These are phyloP conservation scores for Cordyceps tenuipes DNA, from an alignment of 2,329 filamentous ascomycete genomes.

Conservation along the genomic window DNA sequence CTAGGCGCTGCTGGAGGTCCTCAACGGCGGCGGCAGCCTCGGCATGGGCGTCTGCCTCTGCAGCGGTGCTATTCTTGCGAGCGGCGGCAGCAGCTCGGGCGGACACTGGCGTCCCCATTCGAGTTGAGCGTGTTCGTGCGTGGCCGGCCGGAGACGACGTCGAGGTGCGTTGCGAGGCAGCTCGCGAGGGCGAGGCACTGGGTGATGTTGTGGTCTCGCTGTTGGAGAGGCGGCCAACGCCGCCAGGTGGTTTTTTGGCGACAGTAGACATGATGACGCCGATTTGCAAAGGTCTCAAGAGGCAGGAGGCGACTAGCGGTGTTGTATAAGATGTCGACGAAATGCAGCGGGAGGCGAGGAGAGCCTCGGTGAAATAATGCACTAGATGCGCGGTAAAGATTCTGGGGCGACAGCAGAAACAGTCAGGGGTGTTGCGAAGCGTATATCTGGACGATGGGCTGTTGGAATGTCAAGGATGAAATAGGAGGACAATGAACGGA, in stretches of 20 bases:
- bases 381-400: slow-evolving; percentile 6
- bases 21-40: slow-evolving; percentile 73
- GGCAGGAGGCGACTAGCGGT: slow-evolving; percentile 8
- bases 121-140: slow-evolving; percentile 56
- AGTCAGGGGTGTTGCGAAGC: background rate
- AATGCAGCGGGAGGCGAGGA: background rate
- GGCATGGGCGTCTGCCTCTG: slow-evolving; percentile 50
- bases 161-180: slow-evolving; percentile 35
- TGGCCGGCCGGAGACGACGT: slow-evolving; percentile 35
- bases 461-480: slow-evolving; percentile 7
- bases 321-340: slow-evolving; percentile 5
- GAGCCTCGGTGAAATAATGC: background rate
- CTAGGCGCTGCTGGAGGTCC: slow-evolving; percentile 73
- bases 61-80: slow-evolving; percentile 41
- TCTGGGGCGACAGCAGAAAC: background rate
- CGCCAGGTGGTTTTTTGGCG: slow-evolving; percentile 45
- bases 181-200: slow-evolving; percentile 31
- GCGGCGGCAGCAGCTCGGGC: slow-evolving; percentile 63
- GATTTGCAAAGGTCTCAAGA: background rate
- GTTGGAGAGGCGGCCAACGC: slow-evolving; percentile 37
- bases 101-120: slow-evolving; percentile 58
- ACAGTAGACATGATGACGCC: slow-evolving; percentile 38
- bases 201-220: slow-evolving; percentile 28
- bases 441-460: background rate
- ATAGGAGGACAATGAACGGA: slow-evolving; percentile 6